phyloP scores from a whole-genome alignment of 768 basidiomycete species.

The Suillus discolor region DNA sequence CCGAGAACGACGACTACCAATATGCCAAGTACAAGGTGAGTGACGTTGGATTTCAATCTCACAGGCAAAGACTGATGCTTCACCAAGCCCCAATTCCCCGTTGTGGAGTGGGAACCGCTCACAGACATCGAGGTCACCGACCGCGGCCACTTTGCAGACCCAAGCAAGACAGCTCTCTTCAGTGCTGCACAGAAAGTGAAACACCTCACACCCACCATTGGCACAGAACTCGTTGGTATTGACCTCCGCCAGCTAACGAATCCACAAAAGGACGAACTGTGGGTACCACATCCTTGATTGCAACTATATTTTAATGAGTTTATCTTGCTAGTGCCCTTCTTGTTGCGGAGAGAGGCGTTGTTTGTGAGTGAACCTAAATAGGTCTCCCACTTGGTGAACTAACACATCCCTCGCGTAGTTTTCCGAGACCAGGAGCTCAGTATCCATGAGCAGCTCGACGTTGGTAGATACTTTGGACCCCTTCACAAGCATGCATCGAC shows the following conservation, averaged over 20 bases:
- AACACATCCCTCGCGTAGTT: conserved; percentile 43
- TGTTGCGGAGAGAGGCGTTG: conserved; percentile 74
- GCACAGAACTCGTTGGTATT: conserved; percentile 73
- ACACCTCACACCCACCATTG: conserved; percentile 71
- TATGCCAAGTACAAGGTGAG: conserved; percentile 62
- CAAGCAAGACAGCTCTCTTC: conserved; percentile 65
- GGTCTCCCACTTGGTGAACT: neutral
- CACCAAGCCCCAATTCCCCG: conserved; percentile 63
- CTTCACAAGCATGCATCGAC: conserved; percentile 86
- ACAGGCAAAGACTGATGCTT: conserved; percentile 3
- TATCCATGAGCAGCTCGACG: conserved; percentile 69
- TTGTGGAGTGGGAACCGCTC: conserved; percentile 66
- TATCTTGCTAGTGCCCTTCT: conserved; percentile 58
- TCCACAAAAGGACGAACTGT: conserved; percentile 81
- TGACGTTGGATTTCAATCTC: conserved; percentile 1
- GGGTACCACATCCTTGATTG: conserved; percentile 22
- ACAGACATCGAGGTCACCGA: conserved; percentile 59
- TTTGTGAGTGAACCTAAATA: conserved; percentile 49
- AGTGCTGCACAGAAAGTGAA: conserved; percentile 66
- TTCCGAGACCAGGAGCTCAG: conserved; percentile 74
- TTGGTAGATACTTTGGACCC: conserved; percentile 71
- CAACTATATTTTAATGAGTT: conserved; percentile 13
- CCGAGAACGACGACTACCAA: conserved; percentile 55
- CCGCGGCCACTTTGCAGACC: conserved; percentile 68
- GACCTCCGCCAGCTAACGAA: conserved; percentile 70